A percentile compares a stretch with the other conserved stretches of the same genome.
These are phyloP conservation scores for Saprolegnia diclina DNA, from an alignment of 352 stramenopile genomes.

Conservation along the genomic window DNA sequence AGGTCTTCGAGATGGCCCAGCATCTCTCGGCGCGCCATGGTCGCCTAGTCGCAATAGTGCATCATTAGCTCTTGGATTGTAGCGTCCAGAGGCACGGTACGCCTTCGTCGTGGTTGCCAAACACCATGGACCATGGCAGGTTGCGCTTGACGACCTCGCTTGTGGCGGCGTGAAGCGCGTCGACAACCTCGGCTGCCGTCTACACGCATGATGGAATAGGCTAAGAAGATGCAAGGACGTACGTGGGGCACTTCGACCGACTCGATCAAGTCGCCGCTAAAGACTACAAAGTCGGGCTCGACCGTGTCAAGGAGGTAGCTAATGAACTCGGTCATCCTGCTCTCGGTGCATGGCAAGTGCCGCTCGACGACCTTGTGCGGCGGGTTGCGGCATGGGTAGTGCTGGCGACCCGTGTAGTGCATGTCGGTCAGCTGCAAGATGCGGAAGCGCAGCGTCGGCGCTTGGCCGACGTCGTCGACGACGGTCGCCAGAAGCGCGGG, in stretches of 20 bases:
- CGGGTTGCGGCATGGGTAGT: conserved; percentile 30
- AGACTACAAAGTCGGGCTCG: conserved; percentile 51
- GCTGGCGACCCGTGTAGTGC: conserved; percentile 42
- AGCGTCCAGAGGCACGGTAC: not conserved
- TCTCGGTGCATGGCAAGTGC: conserved; percentile 37
- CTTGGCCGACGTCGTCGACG: not conserved
- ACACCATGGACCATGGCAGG: conserved; percentile 52
- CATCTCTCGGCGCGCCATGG: conserved; percentile 37
- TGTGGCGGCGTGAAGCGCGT: conserved; percentile 37
- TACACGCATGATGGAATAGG: not conserved
- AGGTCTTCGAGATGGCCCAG: conserved; percentile 32
- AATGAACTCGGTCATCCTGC: conserved; percentile 41
- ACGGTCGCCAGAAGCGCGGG: not conserved
- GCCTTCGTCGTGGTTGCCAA: conserved; percentile 55
- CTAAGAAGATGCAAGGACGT: not conserved
- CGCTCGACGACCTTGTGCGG: conserved; percentile 31
- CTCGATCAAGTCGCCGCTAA: conserved; percentile 49
- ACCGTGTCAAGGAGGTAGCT: conserved; percentile 41
- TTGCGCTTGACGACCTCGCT: conserved; percentile 35
- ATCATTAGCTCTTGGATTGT: not conserved
- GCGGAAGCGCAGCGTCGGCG: conserved; percentile 38
- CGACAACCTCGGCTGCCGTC: conserved; percentile 24
- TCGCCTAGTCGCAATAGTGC: conserved; percentile 24
- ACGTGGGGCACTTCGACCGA: conserved; percentile 18
- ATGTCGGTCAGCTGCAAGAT: conserved; percentile 54